phyloP scores from a whole-genome alignment of 179 eudicot genomes.

The Heliamphora pulchella region DNA sequence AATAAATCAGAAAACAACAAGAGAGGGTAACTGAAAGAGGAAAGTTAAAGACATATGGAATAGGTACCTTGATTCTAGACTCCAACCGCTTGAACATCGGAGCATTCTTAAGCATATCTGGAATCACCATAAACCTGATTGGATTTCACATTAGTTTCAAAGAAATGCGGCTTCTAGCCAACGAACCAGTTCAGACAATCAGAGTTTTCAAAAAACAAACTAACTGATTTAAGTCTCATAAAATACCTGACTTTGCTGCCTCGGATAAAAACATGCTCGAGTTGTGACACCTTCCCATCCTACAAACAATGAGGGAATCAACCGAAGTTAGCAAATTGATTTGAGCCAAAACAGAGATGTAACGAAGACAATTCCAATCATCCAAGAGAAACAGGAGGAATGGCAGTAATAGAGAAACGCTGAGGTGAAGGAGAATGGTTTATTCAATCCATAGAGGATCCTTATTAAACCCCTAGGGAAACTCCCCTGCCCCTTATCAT shows the following conservation, averaged over 20 bases:
- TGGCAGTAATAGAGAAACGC: background rate
- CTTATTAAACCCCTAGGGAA: no score
- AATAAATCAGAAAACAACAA: slow-evolving; percentile 12
- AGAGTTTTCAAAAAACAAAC: background rate
- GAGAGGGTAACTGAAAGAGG: background rate
- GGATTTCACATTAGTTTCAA: background rate
- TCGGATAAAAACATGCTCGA: slow-evolving; percentile 82
- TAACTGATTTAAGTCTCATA: background rate
- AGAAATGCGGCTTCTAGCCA: background rate
- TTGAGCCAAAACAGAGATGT: background rate
- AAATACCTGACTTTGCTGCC: slow-evolving; percentile 88
- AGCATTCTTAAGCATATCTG: slow-evolving; percentile 95
- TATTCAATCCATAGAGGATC: no score
- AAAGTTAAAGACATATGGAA: background rate
- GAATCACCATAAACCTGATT: slow-evolving; percentile 87
- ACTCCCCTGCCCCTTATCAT: no score
- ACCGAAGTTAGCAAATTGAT: background rate
- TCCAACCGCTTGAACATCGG: slow-evolving; percentile 95
- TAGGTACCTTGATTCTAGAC: slow-evolving; percentile 73
- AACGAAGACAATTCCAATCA: background rate
- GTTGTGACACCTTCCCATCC: slow-evolving; percentile 88
- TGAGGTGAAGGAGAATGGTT: background rate
- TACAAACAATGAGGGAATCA: slow-evolving; percentile 21
- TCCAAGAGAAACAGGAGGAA: background rate
- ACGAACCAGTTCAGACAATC: background rate